phyloP scores from a whole-genome alignment of 1,284 basidiomycete species.

The Phellinidium pouzarii region DNA sequence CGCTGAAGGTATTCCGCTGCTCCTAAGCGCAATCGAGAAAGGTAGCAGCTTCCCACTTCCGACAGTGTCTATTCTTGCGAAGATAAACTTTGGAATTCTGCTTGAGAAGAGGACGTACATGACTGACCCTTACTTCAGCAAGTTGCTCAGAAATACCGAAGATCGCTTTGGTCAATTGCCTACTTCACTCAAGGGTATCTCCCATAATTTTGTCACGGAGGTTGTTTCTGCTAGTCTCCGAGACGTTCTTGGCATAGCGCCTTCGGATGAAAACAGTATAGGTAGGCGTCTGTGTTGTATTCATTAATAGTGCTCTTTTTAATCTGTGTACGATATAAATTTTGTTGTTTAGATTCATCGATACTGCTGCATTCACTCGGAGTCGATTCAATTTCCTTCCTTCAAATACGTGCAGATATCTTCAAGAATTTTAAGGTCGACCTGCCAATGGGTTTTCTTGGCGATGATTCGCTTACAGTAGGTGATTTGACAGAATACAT shows the following conservation, averaged over 20 bases:
- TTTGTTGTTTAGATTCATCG: conserved; percentile 6
- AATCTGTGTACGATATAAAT: too few relatives aligned
- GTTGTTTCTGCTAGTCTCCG: neutral
- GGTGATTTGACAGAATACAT: conserved; percentile 9
- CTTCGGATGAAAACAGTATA: conserved; percentile 2
- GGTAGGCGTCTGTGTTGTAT: neutral
- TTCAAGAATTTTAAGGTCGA: conserved; percentile 10
- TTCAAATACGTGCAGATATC: conserved; percentile 13
- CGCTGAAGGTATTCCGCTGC: conserved; percentile 24
- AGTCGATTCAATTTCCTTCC: conserved; percentile 16
- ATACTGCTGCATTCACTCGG: conserved; percentile 14
- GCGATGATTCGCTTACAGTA: conserved; percentile 10
- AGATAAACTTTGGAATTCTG: conserved; percentile 17
- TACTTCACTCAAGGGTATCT: neutral
- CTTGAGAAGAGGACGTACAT: neutral
- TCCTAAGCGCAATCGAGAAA: neutral
- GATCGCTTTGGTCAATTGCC: neutral
- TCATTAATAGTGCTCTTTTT: neutral
- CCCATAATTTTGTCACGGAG: neutral
- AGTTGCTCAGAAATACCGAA: neutral
- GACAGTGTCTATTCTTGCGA: neutral
- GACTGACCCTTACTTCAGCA: neutral
- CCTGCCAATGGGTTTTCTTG: conserved; percentile 14
- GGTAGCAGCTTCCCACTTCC: neutral
- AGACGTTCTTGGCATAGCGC: conserved; percentile 8